Evolutionary conservation across 495 filamentous ascomycete genomes (phyloP), one percentile per base, ranked within the genome.

Genomic region (Evernia prunastri): DNA sequence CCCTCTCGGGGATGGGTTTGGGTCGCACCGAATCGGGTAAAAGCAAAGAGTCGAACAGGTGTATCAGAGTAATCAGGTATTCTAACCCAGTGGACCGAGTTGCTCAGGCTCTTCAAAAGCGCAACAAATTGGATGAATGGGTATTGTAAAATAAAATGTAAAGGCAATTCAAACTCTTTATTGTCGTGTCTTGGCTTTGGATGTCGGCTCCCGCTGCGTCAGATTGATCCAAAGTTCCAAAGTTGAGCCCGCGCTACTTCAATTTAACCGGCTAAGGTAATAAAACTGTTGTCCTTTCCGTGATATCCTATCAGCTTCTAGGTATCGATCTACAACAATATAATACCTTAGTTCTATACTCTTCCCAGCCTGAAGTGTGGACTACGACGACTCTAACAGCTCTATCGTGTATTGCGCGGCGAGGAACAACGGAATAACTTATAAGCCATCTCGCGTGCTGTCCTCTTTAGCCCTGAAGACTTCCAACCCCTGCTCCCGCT

Each of bases 1-100:
- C 58, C 65, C 51, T 54, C 58, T 68, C 69, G 71, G 61, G 66
- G 59, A 66, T 67, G 65, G 68, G 61, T 65, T 67, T 64, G 59
- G n/a, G 65, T 70, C 69, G 72, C 71, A 67, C 66, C 68, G 58
- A 60, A 66, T 63, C 42, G 73, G 66, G 69, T 69, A 70, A 71
- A 36, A 49, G 29, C 25, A 39, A 17, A 39, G 31, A 13, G 37
- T 40, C 35, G 35, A 40, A 39, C 0, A 59, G 35, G 15, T 59
- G 12, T 40, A 42, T 2, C 8, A 59, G n/a, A 40, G 33, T 33
- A n/a, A n/a, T n/a, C n/a, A n/a, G n/a, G n/a, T n/a, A 54, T 2
- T 17, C 6, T 15, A 54, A 54, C 6, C 33, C 51, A 20, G 51
- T 54, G 2, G 51, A 33, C 4, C 5, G 20, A 3, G 15, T 15